These are phyloP conservation scores for Alternaria brassicicola DNA, from an alignment of 2,329 filamentous ascomycete species.

Conservation along the genomic window DNA sequence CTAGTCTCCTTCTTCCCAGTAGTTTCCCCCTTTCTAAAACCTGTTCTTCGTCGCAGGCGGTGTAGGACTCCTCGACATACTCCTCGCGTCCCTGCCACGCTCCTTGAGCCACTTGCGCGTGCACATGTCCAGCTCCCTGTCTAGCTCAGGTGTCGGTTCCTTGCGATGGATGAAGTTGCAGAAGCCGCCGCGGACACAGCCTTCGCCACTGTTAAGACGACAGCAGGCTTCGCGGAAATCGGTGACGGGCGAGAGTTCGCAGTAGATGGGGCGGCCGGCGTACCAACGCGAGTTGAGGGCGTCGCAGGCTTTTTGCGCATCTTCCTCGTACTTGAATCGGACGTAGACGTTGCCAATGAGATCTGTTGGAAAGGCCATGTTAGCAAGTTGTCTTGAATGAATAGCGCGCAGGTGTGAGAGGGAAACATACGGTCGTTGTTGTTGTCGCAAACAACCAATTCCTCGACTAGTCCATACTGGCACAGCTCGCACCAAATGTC, in stretches of 20 bases:
- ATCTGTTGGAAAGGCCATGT: slow-evolving; percentile 58
- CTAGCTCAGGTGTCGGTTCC: slow-evolving; percentile 87
- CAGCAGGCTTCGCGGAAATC: slow-evolving; percentile 99
- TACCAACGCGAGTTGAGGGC: slow-evolving; percentile 96
- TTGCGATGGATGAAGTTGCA: slow-evolving; percentile 99
- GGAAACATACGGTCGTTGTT: slow-evolving; percentile 86
- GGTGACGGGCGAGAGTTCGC: slow-evolving; percentile 94
- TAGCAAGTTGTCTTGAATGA: slow-evolving; percentile 5
- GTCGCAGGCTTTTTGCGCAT: slow-evolving; percentile 91
- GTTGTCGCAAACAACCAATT: slow-evolving; percentile 98
- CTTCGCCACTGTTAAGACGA: slow-evolving; percentile 90
- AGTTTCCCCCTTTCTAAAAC: not conserved
- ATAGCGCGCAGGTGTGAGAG: not conserved
- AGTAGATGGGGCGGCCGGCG: slow-evolving; percentile 95
- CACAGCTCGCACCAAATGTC: slow-evolving; percentile 99
- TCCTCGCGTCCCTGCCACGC: slow-evolving; percentile 82
- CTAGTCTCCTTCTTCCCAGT: not conserved
- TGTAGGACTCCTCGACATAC: slow-evolving; percentile 79
- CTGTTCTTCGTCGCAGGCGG: slow-evolving; percentile 67
- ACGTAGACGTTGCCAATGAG: slow-evolving; percentile 99
- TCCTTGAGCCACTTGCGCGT: slow-evolving; percentile 97
- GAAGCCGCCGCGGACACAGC: slow-evolving; percentile 93
- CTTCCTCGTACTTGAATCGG: slow-evolving; percentile 99
- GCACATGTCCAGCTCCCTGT: slow-evolving; percentile 81
- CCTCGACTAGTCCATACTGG: slow-evolving; percentile 94